These are phyloP conservation scores for Pisolithus albus DNA, from an alignment of 768 basidiomycete species.

Conservation along the genomic window DNA sequence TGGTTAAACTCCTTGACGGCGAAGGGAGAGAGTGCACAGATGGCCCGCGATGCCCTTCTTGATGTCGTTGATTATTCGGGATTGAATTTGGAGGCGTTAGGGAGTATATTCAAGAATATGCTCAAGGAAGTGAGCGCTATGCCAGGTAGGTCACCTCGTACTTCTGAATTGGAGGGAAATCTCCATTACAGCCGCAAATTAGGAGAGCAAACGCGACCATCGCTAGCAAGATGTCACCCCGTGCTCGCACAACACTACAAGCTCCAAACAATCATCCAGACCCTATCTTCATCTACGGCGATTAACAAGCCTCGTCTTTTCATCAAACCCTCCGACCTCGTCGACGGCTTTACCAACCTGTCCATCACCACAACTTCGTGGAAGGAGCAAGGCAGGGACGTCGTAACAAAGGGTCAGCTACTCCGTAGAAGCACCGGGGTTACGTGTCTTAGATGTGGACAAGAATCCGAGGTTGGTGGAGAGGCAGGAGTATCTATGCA, in stretches of 20 bases:
- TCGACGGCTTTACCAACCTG: conserved; percentile 50
- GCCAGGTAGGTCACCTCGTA: conserved; percentile 13
- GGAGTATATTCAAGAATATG: conserved; percentile 39
- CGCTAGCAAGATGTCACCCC: conserved; percentile 57
- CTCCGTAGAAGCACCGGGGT: conserved; percentile 32
- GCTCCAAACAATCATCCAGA: conserved; percentile 39
- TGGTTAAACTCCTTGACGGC: conserved; percentile 48
- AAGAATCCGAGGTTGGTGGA: conserved; percentile 41
- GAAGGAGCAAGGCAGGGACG: conserved; percentile 42
- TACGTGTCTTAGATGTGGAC: conserved; percentile 59
- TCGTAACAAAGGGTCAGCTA: conserved; percentile 57
- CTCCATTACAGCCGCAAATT: too few relatives aligned
- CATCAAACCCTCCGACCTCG: conserved; percentile 64
- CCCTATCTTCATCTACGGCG: conserved; percentile 41
- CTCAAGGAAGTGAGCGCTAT: conserved; percentile 15
- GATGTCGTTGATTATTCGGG: conserved; percentile 63
- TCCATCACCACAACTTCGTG: conserved; percentile 30
- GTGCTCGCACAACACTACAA: conserved; percentile 37
- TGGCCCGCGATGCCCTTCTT: conserved; percentile 55
- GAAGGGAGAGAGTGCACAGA: conserved; percentile 54
- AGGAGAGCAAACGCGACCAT: conserved; percentile 48
- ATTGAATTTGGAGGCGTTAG: conserved; percentile 49
- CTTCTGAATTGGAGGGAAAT: too few relatives aligned
- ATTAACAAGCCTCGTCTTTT: conserved; percentile 64
- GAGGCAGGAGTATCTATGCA: conserved; percentile 25